Evolutionary conservation across 2,329 filamentous ascomycete genomes (phyloP).

Genomic region (Incumbomyces lentus): DNA sequence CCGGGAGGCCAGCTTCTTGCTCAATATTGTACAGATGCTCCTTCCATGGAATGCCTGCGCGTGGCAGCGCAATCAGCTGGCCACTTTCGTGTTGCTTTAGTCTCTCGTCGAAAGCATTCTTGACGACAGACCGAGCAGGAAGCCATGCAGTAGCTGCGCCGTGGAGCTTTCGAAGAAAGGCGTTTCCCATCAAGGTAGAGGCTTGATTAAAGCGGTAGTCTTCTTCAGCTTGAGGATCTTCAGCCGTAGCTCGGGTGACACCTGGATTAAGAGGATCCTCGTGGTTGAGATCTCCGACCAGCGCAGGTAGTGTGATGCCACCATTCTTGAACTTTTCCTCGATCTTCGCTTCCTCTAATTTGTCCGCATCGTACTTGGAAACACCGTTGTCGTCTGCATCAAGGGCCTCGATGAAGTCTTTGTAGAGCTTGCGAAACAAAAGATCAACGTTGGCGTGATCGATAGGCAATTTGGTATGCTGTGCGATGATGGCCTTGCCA

Average conservation of each 20-base stretch:
- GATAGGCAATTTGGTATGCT: constrained; percentile 49
- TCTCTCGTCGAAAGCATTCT: constrained; percentile 62
- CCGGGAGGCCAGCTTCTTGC: constrained; percentile 40
- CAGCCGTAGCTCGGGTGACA: constrained; percentile 38
- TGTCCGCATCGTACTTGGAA: constrained; percentile 63
- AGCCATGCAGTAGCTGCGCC: constrained; percentile 72
- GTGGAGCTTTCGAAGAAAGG: constrained; percentile 72
- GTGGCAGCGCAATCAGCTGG: constrained; percentile 70
- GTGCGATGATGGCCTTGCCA: constrained; percentile 70
- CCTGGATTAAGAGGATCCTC: constrained; percentile 40
- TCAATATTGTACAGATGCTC: constrained; percentile 90
- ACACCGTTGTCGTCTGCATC: constrained; percentile 98
- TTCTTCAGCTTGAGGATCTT: constrained; percentile 59
- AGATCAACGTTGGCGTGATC: constrained; percentile 59
- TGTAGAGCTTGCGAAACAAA: constrained; percentile 82
- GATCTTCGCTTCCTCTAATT: constrained; percentile 58
- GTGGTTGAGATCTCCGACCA: constrained; percentile 71
- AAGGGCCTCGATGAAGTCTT: constrained; percentile 86
- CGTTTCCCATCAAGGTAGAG: constrained; percentile 74
- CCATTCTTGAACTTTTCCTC: constrained; percentile 75
- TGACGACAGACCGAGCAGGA: constrained; percentile 71
- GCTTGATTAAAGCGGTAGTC: constrained; percentile 70
- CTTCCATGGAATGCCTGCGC: constrained; percentile 78
- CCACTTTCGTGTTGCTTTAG: constrained; percentile 59
- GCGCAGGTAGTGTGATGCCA: constrained; percentile 71